Percentiles rank a stretch among this genome's conserved stretches.
These are phyloP conservation scores for Talaromyces sp. DNA, from an alignment of 2,329 filamentous ascomycete species.

Conservation along the genomic window DNA sequence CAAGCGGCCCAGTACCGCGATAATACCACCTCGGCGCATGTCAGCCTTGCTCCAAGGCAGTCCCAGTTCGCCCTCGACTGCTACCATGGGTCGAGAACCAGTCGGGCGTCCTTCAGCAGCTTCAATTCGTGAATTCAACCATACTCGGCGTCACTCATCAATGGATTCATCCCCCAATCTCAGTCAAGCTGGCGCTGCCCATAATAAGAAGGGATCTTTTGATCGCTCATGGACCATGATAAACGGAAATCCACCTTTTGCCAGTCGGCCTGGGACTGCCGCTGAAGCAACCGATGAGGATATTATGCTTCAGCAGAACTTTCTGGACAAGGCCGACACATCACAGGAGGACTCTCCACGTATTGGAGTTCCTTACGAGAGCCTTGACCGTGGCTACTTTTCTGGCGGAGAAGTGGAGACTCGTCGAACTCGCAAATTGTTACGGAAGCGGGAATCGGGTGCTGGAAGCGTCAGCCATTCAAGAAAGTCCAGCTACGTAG, in stretches of 20 bases:
- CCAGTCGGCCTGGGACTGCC: slow-evolving; percentile 34
- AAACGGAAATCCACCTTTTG: slow-evolving; percentile 31
- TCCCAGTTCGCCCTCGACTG: slow-evolving; percentile 43
- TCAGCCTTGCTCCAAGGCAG: slow-evolving; percentile 28
- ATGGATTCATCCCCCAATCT: slow-evolving; percentile 60
- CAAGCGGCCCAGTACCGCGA: slow-evolving; percentile 27
- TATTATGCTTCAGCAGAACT: slow-evolving; percentile 20
- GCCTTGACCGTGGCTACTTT: slow-evolving; percentile 87
- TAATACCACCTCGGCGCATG: slow-evolving; percentile 30
- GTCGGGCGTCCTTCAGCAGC: slow-evolving; percentile 67
- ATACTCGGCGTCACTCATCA: slow-evolving; percentile 82
- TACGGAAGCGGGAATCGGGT: slow-evolving; percentile 66
- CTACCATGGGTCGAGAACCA: slow-evolving; percentile 43
- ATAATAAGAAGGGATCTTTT: slow-evolving; percentile 57
- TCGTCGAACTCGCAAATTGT: slow-evolving; percentile 65
- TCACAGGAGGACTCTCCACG: slow-evolving; percentile 1
- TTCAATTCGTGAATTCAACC: slow-evolving; percentile 75
- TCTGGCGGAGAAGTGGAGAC: slow-evolving; percentile 81
- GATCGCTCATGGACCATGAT: slow-evolving; percentile 59
- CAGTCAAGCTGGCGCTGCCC: slow-evolving; percentile 32
- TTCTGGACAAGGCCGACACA: slow-evolving; percentile 17
- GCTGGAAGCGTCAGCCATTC: slow-evolving; percentile 53
- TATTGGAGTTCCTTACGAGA: slow-evolving; percentile 41
- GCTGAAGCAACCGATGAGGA: slow-evolving; percentile 26
- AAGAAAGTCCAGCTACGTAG: slow-evolving; percentile 70